Evolutionary conservation across 2,329 filamentous ascomycete species (phyloP), one percentile per base, ranked within the genome.

Genomic region (Tetracladium maxilliforme): DNA sequence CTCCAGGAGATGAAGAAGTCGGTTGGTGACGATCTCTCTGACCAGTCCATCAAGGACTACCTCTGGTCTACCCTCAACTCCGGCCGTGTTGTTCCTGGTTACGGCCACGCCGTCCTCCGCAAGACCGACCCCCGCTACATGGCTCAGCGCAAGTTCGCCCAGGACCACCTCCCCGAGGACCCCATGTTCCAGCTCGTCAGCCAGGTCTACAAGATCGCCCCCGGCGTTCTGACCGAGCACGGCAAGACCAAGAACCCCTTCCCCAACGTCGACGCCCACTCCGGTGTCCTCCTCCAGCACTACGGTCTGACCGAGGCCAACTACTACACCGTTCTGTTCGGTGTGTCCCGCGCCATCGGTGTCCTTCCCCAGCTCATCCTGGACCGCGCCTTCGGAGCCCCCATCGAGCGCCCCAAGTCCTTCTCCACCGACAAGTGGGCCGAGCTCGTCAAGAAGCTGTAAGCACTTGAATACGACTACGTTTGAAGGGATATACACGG

Each of bases 241-340:
- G 90, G 90, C 65, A 98, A 98, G 82, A 95, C 87, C 70, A 95
- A 95, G 81, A 94, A 95, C 80, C 87, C 87, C 41, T 95, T 70
- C 72, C 90, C 90, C 59, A 95, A 95, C 67, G 86, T 95, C 49
- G 87, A 95, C 51, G 86, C 87, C 49, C 90, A 95, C 79, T 94
- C 86, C 16, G 90, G 90, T 70, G 90, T 98, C 41, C 82, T 98
- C 40, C 82, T 98, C 44, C 90, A 98, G 69, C 90, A 98, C 78
- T 98, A 98, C 64, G 90, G 90, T 49, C 69, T 98, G 54, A 95
- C 81, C 37, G 87, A 98, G 71, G 80, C 90, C 60, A 95, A 76
- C 78, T 98, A 92, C 78, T 98, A 98, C 81, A 98, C 90, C 36
- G 90, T 98, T 35, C 80, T 98, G 51, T 98, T 98, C 59, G 90